Evolutionary conservation across 108 stramenopile genomes (phyloP).

Genomic region (Skeletonema tropicum): DNA sequence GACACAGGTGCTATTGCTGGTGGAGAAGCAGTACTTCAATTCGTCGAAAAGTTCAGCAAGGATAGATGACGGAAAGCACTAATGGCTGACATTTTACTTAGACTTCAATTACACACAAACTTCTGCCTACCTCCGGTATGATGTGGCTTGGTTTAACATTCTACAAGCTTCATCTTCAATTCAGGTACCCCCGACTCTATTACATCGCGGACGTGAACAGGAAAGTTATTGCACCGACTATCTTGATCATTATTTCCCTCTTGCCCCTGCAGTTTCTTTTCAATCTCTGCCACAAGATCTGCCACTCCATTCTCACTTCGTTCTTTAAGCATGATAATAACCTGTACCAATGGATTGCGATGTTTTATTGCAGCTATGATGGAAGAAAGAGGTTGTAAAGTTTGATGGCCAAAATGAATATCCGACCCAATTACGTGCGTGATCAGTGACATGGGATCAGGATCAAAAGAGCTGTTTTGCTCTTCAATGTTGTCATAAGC

Average conservation of each 20-base stretch:
- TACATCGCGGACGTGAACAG: constrained; percentile 3
- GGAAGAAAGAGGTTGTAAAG: background rate
- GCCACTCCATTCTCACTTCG: background rate
- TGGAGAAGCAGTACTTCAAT: constrained; percentile 32
- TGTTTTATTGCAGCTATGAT: constrained; percentile 1
- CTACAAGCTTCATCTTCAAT: constrained; percentile 3
- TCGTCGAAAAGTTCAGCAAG: constrained; percentile 18
- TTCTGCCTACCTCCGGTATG: too few relatives aligned
- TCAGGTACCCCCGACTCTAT: background rate
- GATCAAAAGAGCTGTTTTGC: background rate
- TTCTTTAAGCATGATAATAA: constrained; percentile 4
- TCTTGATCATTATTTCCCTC: background rate
- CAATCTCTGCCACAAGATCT: background rate
- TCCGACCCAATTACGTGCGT: background rate
- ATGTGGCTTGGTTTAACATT: background rate
- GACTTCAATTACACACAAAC: background rate
- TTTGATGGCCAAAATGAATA: background rate
- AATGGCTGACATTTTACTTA: background rate
- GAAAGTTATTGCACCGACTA: background rate
- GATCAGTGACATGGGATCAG: background rate
- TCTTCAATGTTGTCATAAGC: background rate
- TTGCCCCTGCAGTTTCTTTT: background rate
- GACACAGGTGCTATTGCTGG: constrained; percentile 31
- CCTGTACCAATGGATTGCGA: background rate
- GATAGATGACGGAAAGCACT: background rate